Percentiles rank a stretch among this genome's conserved stretches.
These are phyloP conservation scores for Cnidoscolus chayamansa DNA, from an alignment of 441 rosid genomes.

Conservation along the genomic window DNA sequence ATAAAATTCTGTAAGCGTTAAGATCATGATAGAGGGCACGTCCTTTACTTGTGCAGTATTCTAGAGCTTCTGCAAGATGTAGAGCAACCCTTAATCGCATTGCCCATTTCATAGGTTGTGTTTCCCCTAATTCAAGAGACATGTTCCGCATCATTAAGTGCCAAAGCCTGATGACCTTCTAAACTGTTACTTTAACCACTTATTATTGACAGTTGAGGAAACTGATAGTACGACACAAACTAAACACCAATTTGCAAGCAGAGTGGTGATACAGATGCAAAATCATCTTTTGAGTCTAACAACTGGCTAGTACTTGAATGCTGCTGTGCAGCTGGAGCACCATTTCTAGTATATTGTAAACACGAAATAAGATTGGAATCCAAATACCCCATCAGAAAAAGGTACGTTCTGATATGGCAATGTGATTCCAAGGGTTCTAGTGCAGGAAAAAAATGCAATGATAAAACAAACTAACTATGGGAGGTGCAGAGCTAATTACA, in stretches of 20 bases:
- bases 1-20: constrained; percentile 84
- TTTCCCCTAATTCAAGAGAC: constrained; percentile 62
- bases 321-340: too few species aligned
- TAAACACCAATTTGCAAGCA: too few species aligned
- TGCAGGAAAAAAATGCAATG: too few species aligned
- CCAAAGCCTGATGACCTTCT: not conserved
- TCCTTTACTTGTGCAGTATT: constrained; percentile 77
- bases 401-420: too few species aligned
- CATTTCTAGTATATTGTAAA: too few species aligned
- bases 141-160: not conserved
- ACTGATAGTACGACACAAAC: not conserved
- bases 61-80: constrained; percentile 88
- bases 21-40: constrained; percentile 88
- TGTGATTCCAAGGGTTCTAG: too few species aligned
- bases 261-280: too few species aligned
- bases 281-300: too few species aligned
- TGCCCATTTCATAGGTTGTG: constrained; percentile 92
- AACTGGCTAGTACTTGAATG: too few species aligned
- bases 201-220: not conserved
- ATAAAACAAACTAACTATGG: too few species aligned
- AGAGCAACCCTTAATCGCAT: constrained; percentile 88
- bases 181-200: not conserved
- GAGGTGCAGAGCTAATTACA: not conserved
- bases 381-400: too few species aligned
- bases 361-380: too few species aligned